Percentiles rank a stretch among this genome's conserved stretches.
Conservation (phyloP, 257 asterid genomes). For the Fraxinus excelsior region DNA sequence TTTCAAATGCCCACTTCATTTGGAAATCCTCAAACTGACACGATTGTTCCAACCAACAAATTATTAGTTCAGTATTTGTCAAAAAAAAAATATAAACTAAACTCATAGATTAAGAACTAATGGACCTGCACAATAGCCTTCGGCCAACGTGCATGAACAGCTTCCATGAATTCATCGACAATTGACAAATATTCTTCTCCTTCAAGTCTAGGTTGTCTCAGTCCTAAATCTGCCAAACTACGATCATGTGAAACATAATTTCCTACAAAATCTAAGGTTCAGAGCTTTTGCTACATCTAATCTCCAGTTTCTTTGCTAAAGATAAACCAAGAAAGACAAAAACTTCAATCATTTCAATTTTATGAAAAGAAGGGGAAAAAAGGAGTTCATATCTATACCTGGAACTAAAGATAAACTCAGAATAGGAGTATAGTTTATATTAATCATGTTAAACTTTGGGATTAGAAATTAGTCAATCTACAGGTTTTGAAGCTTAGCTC, state of each 20-base stretch:
- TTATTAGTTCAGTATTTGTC: slow-evolving; percentile 28
- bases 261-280: slow-evolving; percentile 17
- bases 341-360: neutral
- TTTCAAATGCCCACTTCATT: slow-evolving; percentile 99
- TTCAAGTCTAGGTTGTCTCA: slow-evolving; percentile 91
- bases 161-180: slow-evolving; percentile 99
- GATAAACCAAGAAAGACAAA: slow-evolving; percentile 5
- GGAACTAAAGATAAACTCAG: slow-evolving; percentile 17
- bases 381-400: neutral
- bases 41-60: slow-evolving; percentile 26
- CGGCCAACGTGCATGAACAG: slow-evolving; percentile 99
- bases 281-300: slow-evolving; percentile 11
- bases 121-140: slow-evolving; percentile 98
- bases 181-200: slow-evolving; percentile 90
- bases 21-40: slow-evolving; percentile 98
- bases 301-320: slow-evolving; percentile 11
- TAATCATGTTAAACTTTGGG: slow-evolving; percentile 3
- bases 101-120: slow-evolving; percentile 24
- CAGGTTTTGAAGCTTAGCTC: slow-evolving; percentile 14
- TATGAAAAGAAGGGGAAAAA: neutral
- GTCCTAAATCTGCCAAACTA: slow-evolving; percentile 86
- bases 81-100: slow-evolving; percentile 18
- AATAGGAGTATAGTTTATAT: slow-evolving; percentile 13
- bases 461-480: slow-evolving; percentile 22
- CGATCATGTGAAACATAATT: slow-evolving; percentile 29